Evolutionary conservation across 148 eudicot species (phyloP).

Genomic region (Dysphania ambrosioides): DNA sequence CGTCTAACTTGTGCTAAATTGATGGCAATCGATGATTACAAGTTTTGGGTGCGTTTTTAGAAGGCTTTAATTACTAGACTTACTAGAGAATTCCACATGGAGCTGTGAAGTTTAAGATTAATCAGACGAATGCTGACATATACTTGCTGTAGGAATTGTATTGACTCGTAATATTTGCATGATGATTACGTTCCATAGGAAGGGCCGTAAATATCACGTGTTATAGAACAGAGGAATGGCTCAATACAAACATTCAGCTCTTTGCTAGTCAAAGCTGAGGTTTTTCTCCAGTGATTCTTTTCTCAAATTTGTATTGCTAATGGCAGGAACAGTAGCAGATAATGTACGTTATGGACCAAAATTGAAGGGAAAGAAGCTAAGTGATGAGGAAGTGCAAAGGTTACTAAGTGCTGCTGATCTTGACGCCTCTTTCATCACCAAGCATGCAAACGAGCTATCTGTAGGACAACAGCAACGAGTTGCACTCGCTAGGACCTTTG

Average conservation of each 20-base stretch:
- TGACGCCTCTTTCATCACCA: conserved; percentile 34
- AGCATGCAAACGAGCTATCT: conserved; percentile 32
- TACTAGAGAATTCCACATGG: not conserved
- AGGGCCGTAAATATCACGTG: no score
- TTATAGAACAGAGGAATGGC: no score
- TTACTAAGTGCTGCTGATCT: conserved; percentile 36
- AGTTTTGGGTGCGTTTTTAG: no score
- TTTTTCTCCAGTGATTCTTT: not conserved
- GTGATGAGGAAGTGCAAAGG: conserved; percentile 32
- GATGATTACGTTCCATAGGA: no score
- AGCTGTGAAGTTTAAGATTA: not conserved
- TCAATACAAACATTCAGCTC: no score
- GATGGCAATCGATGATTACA: not conserved
- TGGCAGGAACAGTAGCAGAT: conserved; percentile 37
- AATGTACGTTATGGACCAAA: conserved; percentile 40
- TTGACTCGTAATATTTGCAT: no score
- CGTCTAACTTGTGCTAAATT: not conserved
- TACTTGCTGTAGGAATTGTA: no score
- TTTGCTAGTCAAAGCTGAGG: not conserved
- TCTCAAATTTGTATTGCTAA: not conserved
- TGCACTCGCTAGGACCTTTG: conserved; percentile 42
- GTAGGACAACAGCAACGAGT: conserved; percentile 45
- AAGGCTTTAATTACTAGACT: not conserved
- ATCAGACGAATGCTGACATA: not conserved
- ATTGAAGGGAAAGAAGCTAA: conserved; percentile 32